phyloP scores from a whole-genome alignment of 192 early-diverging fungal species.

The Geosiphon pyriformis region DNA sequence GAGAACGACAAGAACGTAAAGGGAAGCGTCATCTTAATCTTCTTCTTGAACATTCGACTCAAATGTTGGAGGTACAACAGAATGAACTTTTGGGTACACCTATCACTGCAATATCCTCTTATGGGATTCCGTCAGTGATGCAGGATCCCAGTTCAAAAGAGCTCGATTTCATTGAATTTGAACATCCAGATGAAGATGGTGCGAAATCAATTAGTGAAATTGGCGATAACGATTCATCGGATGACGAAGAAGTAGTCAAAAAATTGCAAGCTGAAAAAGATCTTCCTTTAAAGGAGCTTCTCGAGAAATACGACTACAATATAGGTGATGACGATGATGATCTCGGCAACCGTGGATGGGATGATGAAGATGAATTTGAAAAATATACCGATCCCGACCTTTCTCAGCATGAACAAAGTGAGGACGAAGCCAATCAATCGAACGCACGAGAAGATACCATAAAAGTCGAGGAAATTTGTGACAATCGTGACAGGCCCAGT shows the following conservation, averaged over 20 bases:
- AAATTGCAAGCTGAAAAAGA: constrained; percentile 60
- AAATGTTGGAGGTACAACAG: constrained; percentile 36
- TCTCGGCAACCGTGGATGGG: constrained; percentile 23
- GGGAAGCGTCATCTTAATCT: constrained; percentile 62
- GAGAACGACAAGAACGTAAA: constrained; percentile 53
- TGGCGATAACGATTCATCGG: constrained; percentile 24
- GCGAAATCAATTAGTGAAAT: constrained; percentile 33
- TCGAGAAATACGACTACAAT: constrained; percentile 45
- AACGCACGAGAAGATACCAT: too few species aligned
- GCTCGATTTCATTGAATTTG: constrained; percentile 20
- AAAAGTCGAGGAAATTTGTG: too few species aligned
- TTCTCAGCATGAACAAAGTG: not conserved
- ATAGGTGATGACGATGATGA: constrained; percentile 28
- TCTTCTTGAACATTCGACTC: constrained; percentile 70
- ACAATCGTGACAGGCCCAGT: too few species aligned
- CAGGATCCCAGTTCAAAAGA: constrained; percentile 23
- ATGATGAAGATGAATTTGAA: constrained; percentile 25
- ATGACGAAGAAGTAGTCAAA: constrained; percentile 46
- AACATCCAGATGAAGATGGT: constrained; percentile 30
- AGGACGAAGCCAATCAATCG: not conserved
- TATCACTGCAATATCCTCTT: not conserved
- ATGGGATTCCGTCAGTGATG: constrained; percentile 5
- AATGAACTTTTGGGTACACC: constrained; percentile 6
- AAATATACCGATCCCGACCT: not conserved
- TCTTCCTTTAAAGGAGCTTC: constrained; percentile 52